Percentiles rank a stretch among this genome's conserved stretches.
Evolutionary conservation across 495 filamentous ascomycete genomes (phyloP).

Genomic region (Penicillium crystallinum): DNA sequence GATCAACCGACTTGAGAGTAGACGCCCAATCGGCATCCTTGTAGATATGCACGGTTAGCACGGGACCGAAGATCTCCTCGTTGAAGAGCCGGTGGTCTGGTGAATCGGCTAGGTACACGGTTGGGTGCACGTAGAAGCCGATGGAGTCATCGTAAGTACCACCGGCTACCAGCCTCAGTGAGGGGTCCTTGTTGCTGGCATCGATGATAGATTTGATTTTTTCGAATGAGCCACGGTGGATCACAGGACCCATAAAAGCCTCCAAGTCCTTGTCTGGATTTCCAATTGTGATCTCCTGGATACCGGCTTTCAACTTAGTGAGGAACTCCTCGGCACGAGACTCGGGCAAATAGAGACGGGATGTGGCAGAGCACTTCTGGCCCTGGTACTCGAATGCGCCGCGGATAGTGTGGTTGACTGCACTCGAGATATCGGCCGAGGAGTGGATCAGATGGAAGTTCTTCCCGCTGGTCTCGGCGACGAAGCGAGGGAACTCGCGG

Average conservation of each 20-base stretch:
- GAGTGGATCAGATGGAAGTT: conserved; percentile 83
- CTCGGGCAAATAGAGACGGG: conserved; percentile 66
- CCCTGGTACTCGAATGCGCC: conserved; percentile 89
- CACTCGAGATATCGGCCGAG: conserved; percentile 69
- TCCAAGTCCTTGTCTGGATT: conserved; percentile 53
- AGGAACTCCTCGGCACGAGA: conserved; percentile 60
- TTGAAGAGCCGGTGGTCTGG: conserved; percentile 62
- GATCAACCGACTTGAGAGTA: conserved; percentile 53
- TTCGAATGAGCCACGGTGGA: conserved; percentile 65
- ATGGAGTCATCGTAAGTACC: conserved; percentile 63
- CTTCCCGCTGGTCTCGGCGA: conserved; percentile 86
- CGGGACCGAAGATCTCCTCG: conserved; percentile 73
- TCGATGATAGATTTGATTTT: conserved; percentile 65
- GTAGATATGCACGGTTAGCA: conserved; percentile 67
- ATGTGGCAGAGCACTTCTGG: conserved; percentile 84
- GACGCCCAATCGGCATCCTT: conserved; percentile 54
- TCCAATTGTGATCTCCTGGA: conserved; percentile 47
- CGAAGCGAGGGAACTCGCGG: conserved; percentile 70
- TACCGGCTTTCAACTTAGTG: conserved; percentile 42
- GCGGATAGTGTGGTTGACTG: conserved; percentile 73
- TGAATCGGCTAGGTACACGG: conserved; percentile 58
- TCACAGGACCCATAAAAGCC: conserved; percentile 74
- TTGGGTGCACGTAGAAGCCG: conserved; percentile 70
- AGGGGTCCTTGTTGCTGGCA: conserved; percentile 57
- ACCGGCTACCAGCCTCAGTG: conserved; percentile 59